phyloP scores from a whole-genome alignment of 768 basidiomycete genomes.

The Boletus speciosus region DNA sequence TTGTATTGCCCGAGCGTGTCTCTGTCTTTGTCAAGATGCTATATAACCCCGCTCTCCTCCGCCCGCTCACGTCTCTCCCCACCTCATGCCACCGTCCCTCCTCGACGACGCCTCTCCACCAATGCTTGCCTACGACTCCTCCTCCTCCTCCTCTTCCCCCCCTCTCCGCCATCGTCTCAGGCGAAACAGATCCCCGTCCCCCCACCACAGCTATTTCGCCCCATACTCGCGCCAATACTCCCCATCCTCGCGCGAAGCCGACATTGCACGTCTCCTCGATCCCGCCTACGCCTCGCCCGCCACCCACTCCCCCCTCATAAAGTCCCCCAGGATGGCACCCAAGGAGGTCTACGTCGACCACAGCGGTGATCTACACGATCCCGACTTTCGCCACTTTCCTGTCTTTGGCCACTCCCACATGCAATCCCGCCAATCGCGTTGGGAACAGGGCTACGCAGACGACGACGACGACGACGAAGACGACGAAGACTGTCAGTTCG shows the following conservation, averaged over 20 bases:
- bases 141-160: conserved; percentile 19
- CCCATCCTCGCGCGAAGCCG: conserved; percentile 40
- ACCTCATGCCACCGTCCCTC: not conserved
- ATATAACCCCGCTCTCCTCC: conserved; percentile 29
- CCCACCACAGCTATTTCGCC: conserved; percentile 3
- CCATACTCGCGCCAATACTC: conserved; percentile 29
- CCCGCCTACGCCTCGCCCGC: conserved; percentile 50
- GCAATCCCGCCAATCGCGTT: conserved; percentile 29
- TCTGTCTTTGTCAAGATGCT: conserved; percentile 28
- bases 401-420: conserved; percentile 23
- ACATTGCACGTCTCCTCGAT: conserved; percentile 63
- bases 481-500: conserved; percentile 26
- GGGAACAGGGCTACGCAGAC: conserved; percentile 33
- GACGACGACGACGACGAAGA: conserved; percentile 25
- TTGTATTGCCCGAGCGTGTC: conserved; percentile 24
- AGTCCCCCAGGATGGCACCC: conserved; percentile 11
- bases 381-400: conserved; percentile 65
- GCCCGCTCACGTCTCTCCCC: conserved; percentile 9
- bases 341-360: conserved; percentile 53
- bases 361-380: conserved; percentile 62
- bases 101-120: conserved; percentile 5
- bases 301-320: conserved; percentile 22
- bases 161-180: conserved; percentile 23
- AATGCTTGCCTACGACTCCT: conserved; percentile 20
- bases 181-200: conserved; percentile 27